These are phyloP conservation scores for Oemleria cerasiformis DNA, from an alignment of 306 rosid genomes.

Conservation along the genomic window DNA sequence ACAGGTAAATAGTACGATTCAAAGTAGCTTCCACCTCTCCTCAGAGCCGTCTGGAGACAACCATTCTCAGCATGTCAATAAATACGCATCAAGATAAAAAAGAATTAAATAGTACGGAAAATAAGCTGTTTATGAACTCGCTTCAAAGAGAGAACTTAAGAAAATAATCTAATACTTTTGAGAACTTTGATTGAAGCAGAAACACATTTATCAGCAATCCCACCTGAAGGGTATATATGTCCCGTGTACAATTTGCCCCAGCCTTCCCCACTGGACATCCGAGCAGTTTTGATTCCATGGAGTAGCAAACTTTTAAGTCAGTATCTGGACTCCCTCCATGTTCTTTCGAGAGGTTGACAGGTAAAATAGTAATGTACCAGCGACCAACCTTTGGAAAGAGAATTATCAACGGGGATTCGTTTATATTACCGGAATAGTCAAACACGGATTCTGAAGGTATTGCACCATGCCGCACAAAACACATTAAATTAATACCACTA, in stretches of 20 bases:
- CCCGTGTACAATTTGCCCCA: conserved; percentile 75
- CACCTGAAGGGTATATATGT: conserved; percentile 78
- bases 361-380: conserved; percentile 59
- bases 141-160: not conserved
- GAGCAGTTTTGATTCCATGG: conserved; percentile 60
- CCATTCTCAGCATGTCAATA: conserved; percentile 55
- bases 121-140: conserved; percentile 13
- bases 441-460: conserved; percentile 62
- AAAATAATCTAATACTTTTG: not conserved
- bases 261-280: conserved; percentile 78
- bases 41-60: conserved; percentile 79
- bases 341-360: conserved; percentile 46
- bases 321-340: conserved; percentile 38
- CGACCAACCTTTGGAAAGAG: conserved; percentile 69
- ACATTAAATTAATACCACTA: conserved; percentile 48
- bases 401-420: conserved; percentile 53
- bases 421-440: conserved; percentile 68
- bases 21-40: conserved; percentile 55
- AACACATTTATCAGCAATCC: conserved; percentile 20
- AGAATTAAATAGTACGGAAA: conserved; percentile 26
- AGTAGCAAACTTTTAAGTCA: conserved; percentile 56
- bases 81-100: conserved; percentile 37
- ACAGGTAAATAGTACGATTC: conserved; percentile 83
- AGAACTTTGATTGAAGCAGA: conserved; percentile 20
- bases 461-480: conserved; percentile 82